A percentile compares a stretch with the other conserved stretches of the same genome.
Conservation (phyloP, 2,329 filamentous ascomycete species). For the Aspergillus aculeatus region DNA sequence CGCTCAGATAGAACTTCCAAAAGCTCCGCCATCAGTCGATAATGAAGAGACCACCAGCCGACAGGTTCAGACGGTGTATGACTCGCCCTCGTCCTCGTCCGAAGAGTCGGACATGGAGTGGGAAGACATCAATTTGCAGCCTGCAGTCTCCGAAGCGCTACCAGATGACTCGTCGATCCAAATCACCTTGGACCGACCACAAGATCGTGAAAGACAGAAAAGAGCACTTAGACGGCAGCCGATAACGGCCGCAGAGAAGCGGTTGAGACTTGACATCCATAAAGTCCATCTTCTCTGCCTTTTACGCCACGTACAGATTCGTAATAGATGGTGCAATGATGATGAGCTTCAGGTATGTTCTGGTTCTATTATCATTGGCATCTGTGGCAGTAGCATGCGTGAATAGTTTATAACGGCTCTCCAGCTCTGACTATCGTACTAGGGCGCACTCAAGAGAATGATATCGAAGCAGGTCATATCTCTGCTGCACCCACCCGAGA, state of each 20-base stretch:
- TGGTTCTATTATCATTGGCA: background rate
- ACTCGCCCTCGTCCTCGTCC: conserved; percentile 50
- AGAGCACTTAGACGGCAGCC: conserved; percentile 48
- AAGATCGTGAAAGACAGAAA: conserved; percentile 23
- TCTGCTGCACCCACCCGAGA: conserved; percentile 66
- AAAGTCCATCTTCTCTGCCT: conserved; percentile 83
- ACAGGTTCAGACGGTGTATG: conserved; percentile 35
- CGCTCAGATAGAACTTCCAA: conserved; percentile 10
- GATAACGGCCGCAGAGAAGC: conserved; percentile 57
- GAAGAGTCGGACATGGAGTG: conserved; percentile 64
- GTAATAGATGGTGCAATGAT: conserved; percentile 91
- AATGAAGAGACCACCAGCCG: conserved; percentile 12
- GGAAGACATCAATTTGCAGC: conserved; percentile 58
- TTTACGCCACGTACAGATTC: conserved; percentile 69
- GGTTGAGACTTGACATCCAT: conserved; percentile 71
- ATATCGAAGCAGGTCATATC: conserved; percentile 64
- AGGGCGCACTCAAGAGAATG: conserved; percentile 58
- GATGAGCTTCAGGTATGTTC: conserved; percentile 58
- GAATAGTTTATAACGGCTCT: background rate
- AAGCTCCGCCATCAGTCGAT: conserved; percentile 9
- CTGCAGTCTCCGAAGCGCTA: conserved; percentile 25
- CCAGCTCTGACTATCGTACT: conserved; percentile 3
- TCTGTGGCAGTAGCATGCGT: background rate
- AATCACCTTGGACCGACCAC: conserved; percentile 39
- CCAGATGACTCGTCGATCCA: conserved; percentile 30